Percentiles rank a stretch among this genome's conserved stretches.
phyloP scores from a whole-genome alignment of 2,329 filamentous ascomycete species.

The Dothistroma septosporum region DNA sequence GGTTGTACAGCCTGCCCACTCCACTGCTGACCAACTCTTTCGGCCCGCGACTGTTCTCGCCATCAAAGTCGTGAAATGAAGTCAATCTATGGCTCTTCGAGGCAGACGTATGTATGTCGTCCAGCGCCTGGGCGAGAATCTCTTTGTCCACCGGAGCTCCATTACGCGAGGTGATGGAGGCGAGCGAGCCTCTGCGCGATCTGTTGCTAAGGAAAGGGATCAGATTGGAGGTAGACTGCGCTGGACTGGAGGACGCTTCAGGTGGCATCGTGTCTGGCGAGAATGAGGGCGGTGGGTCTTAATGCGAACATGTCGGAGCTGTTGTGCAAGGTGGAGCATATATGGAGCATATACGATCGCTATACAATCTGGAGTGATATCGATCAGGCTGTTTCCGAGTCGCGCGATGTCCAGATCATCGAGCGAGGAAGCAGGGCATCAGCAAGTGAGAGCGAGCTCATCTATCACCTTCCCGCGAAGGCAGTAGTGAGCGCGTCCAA shows the following conservation, averaged over 20 bases:
- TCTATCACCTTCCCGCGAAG: background rate
- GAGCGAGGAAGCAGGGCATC: background rate
- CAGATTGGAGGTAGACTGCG: conserved; percentile 26
- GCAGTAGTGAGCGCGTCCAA: background rate
- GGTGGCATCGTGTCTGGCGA: conserved; percentile 23
- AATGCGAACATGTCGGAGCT: conserved; percentile 4
- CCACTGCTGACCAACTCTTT: conserved; percentile 38
- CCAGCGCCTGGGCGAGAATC: conserved; percentile 70
- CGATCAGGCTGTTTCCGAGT: background rate
- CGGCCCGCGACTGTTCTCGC: conserved; percentile 50
- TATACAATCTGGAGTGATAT: background rate
- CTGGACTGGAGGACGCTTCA: conserved; percentile 26
- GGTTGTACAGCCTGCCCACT: conserved; percentile 81
- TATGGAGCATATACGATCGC: background rate
- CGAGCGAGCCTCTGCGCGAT: conserved; percentile 38
- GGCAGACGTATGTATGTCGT: conserved; percentile 85
- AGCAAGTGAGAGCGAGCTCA: background rate
- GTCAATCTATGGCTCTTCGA: conserved; percentile 80
- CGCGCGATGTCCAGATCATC: background rate
- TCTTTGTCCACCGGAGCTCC: conserved; percentile 58
- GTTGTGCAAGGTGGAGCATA: background rate
- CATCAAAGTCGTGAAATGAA: conserved; percentile 91
- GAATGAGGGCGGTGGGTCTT: background rate
- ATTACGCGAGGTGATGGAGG: conserved; percentile 36
- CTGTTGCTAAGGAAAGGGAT: conserved; percentile 31